These are phyloP conservation scores for Oryza officinalis DNA, from an alignment of 176 grass and related monocot genomes.

Conservation along the genomic window DNA sequence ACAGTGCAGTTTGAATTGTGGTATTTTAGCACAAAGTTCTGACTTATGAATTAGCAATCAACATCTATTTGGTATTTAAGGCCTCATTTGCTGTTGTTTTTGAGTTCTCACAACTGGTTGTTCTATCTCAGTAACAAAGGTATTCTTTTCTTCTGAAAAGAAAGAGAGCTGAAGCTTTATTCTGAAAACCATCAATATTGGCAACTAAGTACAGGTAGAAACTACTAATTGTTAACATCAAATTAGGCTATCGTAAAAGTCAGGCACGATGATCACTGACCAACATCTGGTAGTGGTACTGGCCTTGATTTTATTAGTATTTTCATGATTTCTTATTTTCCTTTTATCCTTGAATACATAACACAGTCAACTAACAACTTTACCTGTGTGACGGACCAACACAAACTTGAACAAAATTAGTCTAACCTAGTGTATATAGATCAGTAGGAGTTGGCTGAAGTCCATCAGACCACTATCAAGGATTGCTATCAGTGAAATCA, in stretches of 20 bases:
- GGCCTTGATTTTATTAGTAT: not conserved
- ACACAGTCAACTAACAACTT: not conserved
- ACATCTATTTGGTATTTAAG: not conserved
- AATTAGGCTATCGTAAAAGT: not conserved
- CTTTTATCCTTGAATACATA: not conserved
- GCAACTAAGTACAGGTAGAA: not conserved
- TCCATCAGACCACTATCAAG: not conserved
- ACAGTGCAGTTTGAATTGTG: not conserved
- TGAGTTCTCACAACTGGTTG: not conserved
- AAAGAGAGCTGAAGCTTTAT: not conserved
- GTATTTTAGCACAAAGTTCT: not conserved
- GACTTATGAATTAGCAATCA: not conserved
- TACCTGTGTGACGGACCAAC: not conserved
- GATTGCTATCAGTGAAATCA: conserved; percentile 1
- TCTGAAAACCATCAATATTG: not conserved
- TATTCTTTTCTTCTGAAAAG: not conserved
- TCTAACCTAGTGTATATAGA: not conserved
- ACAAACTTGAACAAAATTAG: not conserved
- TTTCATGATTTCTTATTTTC: not conserved
- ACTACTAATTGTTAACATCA: not conserved
- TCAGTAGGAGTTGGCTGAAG: conserved; percentile 20
- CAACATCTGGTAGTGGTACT: not conserved
- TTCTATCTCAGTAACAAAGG: not conserved
- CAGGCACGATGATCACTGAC: not conserved
- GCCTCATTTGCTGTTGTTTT: not conserved